These are phyloP conservation scores for Podila clonocystis DNA, from an alignment of 192 early-diverging fungal species.

Conservation along the genomic window DNA sequence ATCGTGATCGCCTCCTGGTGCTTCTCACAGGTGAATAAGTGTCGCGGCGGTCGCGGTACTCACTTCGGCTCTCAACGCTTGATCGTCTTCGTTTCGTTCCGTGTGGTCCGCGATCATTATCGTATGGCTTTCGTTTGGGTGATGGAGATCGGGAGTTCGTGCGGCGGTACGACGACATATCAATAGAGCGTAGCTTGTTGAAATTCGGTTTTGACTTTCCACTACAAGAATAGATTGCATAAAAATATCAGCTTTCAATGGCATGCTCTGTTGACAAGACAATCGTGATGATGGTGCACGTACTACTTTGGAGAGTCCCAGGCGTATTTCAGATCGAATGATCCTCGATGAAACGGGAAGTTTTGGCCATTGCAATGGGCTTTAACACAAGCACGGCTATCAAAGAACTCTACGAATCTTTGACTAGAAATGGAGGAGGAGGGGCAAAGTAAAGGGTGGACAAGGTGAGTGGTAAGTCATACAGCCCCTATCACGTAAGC, in stretches of 20 bases:
- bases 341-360: not conserved
- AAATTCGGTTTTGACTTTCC: too few species aligned
- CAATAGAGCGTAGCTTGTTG: too few species aligned
- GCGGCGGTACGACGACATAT: too few species aligned
- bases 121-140: too few species aligned
- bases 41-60: too few species aligned
- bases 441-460: not conserved
- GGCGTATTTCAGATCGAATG: not conserved
- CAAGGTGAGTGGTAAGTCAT: not conserved
- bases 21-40: not conserved
- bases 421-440: slow-evolving; percentile 24
- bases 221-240: too few species aligned
- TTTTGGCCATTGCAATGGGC: slow-evolving; percentile 9
- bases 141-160: too few species aligned
- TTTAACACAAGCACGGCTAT: slow-evolving; percentile 45
- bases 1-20: not conserved
- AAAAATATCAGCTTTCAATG: too few species aligned
- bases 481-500: not conserved
- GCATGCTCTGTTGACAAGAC: too few species aligned
- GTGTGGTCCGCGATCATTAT: too few species aligned
- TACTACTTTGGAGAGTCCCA: not conserved
- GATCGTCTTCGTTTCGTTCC: too few species aligned
- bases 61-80: too few species aligned
- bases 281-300: not conserved
- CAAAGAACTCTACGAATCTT: slow-evolving; percentile 55